A percentile compares a stretch with the other conserved stretches of the same genome.
These are phyloP conservation scores for Rhizophora apiculata DNA, from an alignment of 345 rosid species.

Conservation along the genomic window DNA sequence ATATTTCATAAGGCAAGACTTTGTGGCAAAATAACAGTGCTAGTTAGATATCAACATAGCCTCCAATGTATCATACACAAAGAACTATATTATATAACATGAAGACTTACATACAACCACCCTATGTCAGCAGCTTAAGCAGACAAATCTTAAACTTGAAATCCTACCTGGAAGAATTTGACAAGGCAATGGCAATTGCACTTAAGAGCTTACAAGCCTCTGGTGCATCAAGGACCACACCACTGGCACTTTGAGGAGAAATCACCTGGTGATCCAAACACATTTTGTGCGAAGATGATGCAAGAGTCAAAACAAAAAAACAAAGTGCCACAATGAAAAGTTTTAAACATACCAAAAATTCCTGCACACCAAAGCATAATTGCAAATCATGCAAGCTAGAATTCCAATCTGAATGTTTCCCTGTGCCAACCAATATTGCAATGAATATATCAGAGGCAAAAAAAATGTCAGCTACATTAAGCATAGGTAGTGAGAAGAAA, in stretches of 20 bases:
- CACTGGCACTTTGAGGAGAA: conserved; percentile 96
- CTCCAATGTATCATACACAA: background rate
- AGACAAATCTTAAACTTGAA: conserved; percentile 21
- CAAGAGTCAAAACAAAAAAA: conserved; percentile 2
- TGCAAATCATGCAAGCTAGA: conserved; percentile 74
- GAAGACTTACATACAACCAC: conserved; percentile 6
- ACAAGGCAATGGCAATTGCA: conserved; percentile 83
- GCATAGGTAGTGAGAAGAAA: conserved; percentile 13
- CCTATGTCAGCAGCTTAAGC: conserved; percentile 13
- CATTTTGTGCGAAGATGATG: conserved; percentile 4
- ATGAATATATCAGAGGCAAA: conserved; percentile 23
- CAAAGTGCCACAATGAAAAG: conserved; percentile 6
- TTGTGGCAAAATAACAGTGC: no score
- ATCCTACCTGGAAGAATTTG: conserved; percentile 83
- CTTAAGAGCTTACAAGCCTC: conserved; percentile 95
- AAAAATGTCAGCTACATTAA: background rate
- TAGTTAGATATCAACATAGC: no score
- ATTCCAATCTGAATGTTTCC: conserved; percentile 58
- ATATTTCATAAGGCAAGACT: no score
- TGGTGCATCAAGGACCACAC: conserved; percentile 87
- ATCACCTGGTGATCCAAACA: conserved; percentile 55
- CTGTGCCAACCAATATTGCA: conserved; percentile 44
- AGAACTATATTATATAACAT: background rate
- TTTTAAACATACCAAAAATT: conserved; percentile 62
- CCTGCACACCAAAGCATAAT: conserved; percentile 90